Conservation (phyloP, 176 grass and related monocot species). For the Hsuehochloa calcarea region DNA sequence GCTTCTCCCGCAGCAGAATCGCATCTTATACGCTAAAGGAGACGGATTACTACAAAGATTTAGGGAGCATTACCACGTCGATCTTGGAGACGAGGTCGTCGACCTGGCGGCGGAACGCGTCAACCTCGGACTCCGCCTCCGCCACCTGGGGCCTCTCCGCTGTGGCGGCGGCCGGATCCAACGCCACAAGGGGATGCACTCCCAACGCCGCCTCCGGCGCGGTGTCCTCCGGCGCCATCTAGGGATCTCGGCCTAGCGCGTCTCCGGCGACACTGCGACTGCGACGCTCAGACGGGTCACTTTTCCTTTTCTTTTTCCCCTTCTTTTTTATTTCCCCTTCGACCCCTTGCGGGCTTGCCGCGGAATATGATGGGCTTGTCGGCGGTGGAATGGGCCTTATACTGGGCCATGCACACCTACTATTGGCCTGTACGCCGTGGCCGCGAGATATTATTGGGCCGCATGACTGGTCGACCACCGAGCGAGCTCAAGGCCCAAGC, state of each 20-base stretch:
- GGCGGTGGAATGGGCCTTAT: too few species aligned
- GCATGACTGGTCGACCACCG: too few species aligned
- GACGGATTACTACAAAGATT: not conserved
- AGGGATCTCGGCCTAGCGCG: not conserved
- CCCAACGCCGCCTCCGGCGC: not conserved
- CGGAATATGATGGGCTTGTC: too few species aligned
- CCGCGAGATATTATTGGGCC: too few species aligned
- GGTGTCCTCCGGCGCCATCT: constrained; percentile 45
- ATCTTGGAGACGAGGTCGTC: constrained; percentile 48
- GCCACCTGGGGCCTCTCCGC: not conserved
- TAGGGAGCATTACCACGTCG: constrained; percentile 38
- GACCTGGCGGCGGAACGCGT: constrained; percentile 43
- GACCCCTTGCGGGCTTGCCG: not conserved
- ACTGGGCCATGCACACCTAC: not conserved
- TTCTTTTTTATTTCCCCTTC: not conserved
- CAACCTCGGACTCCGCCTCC: constrained; percentile 28
- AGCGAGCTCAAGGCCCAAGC: too few species aligned
- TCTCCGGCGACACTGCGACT: not conserved
- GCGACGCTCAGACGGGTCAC: not conserved
- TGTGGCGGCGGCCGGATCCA: not conserved
- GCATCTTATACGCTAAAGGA: not conserved
- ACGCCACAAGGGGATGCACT: not conserved
- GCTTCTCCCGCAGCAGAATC: not conserved
- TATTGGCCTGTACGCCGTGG: not conserved
- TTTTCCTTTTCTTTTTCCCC: not conserved